Conservation (phyloP, 202 grass and related monocot genomes). For the Hordeum pubiflorum region DNA sequence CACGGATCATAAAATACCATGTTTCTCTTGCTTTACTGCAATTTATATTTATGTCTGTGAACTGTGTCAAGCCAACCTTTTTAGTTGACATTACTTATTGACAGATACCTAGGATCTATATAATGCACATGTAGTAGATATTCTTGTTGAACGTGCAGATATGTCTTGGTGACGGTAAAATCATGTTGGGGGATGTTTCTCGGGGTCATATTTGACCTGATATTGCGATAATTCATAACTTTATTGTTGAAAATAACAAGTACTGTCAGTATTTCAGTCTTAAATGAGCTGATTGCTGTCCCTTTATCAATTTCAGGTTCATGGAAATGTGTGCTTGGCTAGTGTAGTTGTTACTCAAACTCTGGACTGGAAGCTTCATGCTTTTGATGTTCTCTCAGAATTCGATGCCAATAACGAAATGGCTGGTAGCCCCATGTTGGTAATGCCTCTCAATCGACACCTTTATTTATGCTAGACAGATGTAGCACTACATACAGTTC, state of each 20-base stretch:
- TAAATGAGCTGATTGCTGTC: conserved; percentile 17
- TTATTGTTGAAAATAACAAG: not conserved
- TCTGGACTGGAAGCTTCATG: conserved; percentile 99
- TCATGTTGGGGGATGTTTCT: not conserved
- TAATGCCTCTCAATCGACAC: conserved; percentile 29
- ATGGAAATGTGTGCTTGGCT: conserved; percentile 88
- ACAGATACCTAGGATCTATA: not conserved
- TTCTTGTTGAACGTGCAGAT: not conserved
- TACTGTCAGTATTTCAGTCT: conserved; percentile 5
- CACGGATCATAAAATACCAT: not conserved
- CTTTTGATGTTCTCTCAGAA: conserved; percentile 98
- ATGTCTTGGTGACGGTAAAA: not conserved
- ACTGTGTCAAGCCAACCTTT: not conserved
- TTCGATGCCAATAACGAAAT: conserved; percentile 85
- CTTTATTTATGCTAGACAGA: conserved; percentile 5
- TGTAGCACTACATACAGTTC: not conserved
- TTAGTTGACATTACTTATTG: conserved; percentile 1
- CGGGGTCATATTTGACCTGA: not conserved
- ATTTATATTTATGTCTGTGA: conserved; percentile 7
- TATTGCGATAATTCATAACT: not conserved
- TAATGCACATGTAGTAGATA: not conserved
- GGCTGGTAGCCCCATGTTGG: conserved; percentile 74
- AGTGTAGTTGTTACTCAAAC: conserved; percentile 98
- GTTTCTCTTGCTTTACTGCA: not conserved
- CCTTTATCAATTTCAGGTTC: conserved; percentile 77